phyloP scores from a whole-genome alignment of 2,329 filamentous ascomycete species.

The Sclerotinia glacialis region DNA sequence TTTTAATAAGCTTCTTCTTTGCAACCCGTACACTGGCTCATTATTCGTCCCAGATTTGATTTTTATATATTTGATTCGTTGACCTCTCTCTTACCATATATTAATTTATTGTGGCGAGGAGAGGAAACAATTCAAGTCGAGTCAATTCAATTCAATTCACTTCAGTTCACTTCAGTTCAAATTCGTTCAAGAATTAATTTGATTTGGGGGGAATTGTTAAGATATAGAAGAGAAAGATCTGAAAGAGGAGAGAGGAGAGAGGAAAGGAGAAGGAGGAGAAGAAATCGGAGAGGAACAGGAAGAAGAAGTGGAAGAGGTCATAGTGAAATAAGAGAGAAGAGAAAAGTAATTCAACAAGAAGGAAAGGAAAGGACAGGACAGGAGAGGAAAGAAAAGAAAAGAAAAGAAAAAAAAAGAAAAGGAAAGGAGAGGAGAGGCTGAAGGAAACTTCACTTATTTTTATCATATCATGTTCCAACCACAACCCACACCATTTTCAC shows the following conservation, averaged over 20 bases:
- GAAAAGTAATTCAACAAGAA: neutral
- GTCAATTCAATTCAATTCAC: neutral
- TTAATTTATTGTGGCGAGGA: neutral
- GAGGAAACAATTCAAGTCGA: too few relatives aligned
- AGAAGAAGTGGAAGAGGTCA: neutral
- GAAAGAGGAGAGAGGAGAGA: too few relatives aligned
- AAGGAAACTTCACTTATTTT: conserved; percentile 11
- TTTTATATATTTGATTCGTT: neutral
- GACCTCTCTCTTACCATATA: neutral
- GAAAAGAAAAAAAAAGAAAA: neutral
- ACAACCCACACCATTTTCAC: conserved; percentile 36
- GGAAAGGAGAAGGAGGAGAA: neutral
- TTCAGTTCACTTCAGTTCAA: neutral
- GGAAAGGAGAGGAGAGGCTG: neutral
- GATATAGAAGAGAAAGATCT: neutral
- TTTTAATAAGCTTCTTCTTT: neutral
- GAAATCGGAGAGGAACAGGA: neutral
- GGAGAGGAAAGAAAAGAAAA: neutral
- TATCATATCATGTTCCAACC: conserved; percentile 37
- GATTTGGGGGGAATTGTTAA: too few relatives aligned
- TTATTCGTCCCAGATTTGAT: neutral
- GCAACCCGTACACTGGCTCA: neutral
- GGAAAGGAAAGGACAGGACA: neutral
- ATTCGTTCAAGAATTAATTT: neutral
- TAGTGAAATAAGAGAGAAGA: neutral